Percentiles rank a stretch among this genome's conserved stretches.
Evolutionary conservation across 148 eudicot species (phyloP).

Genomic region (Spergularia bocconei): DNA sequence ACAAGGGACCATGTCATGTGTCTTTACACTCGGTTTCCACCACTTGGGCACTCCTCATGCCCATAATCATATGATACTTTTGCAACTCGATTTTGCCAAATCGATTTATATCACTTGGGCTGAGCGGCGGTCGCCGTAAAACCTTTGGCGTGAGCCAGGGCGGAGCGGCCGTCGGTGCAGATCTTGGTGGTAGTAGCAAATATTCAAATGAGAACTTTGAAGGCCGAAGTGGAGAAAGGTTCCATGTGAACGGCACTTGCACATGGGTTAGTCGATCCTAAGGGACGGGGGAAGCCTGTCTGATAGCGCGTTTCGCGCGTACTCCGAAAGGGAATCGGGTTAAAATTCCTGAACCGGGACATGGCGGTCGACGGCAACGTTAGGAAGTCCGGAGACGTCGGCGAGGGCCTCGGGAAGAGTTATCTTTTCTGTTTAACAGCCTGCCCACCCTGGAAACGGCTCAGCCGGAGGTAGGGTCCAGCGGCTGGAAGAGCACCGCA

Average conservation of each 20-base stretch:
- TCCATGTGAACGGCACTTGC: constrained; percentile 48
- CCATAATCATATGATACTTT: too few species aligned
- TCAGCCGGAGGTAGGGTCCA: too few species aligned
- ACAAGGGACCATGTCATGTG: too few species aligned
- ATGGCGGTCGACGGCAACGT: background rate
- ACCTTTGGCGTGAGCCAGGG: constrained; percentile 37
- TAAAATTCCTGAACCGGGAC: constrained; percentile 14
- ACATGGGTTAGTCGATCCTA: constrained; percentile 44
- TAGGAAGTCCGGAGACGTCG: too few species aligned
- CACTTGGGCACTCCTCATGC: too few species aligned
- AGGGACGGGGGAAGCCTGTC: constrained; percentile 23
- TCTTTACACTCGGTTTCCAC: too few species aligned
- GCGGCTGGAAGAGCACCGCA: too few species aligned
- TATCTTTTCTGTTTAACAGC: too few species aligned
- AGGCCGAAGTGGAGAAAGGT: constrained; percentile 52
- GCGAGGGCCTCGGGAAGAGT: too few species aligned
- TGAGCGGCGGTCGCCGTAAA: constrained; percentile 29
- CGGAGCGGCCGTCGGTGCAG: constrained; percentile 43
- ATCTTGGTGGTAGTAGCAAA: constrained; percentile 58
- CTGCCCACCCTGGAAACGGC: too few species aligned
- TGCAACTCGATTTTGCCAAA: too few species aligned
- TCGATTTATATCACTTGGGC: too few species aligned
- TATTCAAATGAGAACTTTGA: constrained; percentile 55
- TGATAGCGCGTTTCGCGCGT: constrained; percentile 21
- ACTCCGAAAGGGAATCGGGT: constrained; percentile 18